Evolutionary conservation across 2,329 filamentous ascomycete species (phyloP), one percentile per base, ranked within the genome.

Genomic region (Calonectria ilicicola): DNA sequence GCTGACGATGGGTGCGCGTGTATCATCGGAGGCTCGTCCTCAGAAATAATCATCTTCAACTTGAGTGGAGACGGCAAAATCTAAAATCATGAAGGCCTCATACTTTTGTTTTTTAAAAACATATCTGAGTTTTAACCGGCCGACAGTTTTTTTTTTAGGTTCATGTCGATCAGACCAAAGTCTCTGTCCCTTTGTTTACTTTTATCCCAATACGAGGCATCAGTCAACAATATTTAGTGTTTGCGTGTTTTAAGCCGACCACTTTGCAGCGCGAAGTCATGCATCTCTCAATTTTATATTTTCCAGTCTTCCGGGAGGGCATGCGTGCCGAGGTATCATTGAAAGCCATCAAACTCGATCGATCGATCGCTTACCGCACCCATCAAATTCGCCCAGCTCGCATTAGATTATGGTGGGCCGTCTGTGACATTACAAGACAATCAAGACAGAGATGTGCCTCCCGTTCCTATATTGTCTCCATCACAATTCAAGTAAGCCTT

Each of bases 401-500:
- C 49, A 17, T 7, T 47, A 64, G 21, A 27, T 46, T 38, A 42
- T 19, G n/a, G 58, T n/a, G 27, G 9, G 26, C 21, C 27, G 27
- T 23, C 23, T 29, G 29, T 62, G 53, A 49, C 29, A 47, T 62
- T 29, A 14, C 32, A 35, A 49, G 32, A 51, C 42, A 40, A 38
- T 46, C 44, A 7, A 63, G 35, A 63, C 56, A 63, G 32, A 58
- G n/a, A 38, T 21, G 21, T 58, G 44, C 14, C 49, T 46, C 56
- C 17, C 35, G 19, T 40, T 35, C 38, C 17, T 56, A 47, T 3
- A 42, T 51, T 38, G 26, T 17, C 23, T 40, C 70, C 67, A 67
- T 63, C 53, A 70, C 66, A 47, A 60, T 64, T 64, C 62, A 49
- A 72, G 58, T 40, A 69, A 47, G 40, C 44, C 66, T 27, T 26